Evolutionary conservation across 1,139 yeast species (phyloP).

Genomic region (Protomyces inundatus): DNA sequence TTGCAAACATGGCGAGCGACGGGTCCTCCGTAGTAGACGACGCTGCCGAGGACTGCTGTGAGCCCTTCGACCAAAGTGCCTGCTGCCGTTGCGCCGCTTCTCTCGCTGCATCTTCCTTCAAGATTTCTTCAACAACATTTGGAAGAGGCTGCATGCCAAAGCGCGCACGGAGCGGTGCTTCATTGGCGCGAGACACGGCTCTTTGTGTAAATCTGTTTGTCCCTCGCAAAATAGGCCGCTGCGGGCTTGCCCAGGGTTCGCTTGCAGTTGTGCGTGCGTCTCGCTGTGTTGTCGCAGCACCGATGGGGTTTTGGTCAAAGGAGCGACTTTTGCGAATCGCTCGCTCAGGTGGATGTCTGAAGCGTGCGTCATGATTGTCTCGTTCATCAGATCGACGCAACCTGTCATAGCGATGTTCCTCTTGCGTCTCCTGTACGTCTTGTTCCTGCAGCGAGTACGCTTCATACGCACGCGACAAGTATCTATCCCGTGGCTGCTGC

Average conservation of each 20-base stretch:
- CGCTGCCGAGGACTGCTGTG: background rate
- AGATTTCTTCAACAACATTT: conserved; percentile 1
- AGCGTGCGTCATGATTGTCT: background rate
- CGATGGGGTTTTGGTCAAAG: background rate
- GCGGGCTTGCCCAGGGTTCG: background rate
- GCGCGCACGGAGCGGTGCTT: background rate
- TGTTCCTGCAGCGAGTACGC: background rate
- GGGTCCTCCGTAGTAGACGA: background rate
- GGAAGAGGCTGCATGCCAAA: background rate
- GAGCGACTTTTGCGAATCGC: background rate
- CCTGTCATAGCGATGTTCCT: background rate
- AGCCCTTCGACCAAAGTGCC: background rate
- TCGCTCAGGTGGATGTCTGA: background rate
- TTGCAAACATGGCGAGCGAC: background rate
- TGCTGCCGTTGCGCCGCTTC: background rate
- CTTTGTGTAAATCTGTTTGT: too few species aligned
- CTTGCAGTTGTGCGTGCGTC: background rate
- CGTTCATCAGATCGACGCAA: background rate
- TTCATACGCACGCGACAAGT: background rate
- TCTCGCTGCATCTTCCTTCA: conserved; percentile 6
- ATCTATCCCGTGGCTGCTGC: background rate
- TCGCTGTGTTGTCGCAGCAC: too few species aligned
- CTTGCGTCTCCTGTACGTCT: too few species aligned
- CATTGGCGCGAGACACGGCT: too few species aligned
- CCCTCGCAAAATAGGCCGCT: too few species aligned